Evolutionary conservation across 441 rosid species (phyloP), one percentile per base, ranked within the genome.

Genomic region (Gossypium laxum): DNA sequence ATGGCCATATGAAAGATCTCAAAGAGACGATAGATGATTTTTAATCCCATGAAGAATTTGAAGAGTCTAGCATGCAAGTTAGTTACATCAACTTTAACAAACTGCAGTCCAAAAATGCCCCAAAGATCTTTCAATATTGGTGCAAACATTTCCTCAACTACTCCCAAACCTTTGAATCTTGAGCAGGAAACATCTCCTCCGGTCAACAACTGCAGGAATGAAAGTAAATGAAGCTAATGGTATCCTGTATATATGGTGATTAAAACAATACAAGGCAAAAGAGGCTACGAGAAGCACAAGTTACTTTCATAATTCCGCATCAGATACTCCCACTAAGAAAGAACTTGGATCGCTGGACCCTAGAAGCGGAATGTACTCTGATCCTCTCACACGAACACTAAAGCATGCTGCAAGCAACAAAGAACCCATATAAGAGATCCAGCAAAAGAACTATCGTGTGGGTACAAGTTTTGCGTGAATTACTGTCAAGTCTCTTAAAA

Each of bases 371-470:
- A 77, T 81, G 72, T 88, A 87, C 76, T 93, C 98, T 34, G 91
- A 89, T 77, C 94, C 96, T 76, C 98, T 83, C 72, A 93, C 91
- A 7, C 86, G 94, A 61, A 89, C 91, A 21, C 94, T 80, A 66
- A 83, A 91, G 93, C 97, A 91, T 70, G 97, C 98, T 91, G 77
- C 77, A 78, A 88, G 77, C 76, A 78, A 51, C 51, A 81, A 30
- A 71, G 14, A 70, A 56, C 72, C 45, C 63, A 32, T 66, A 69
- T 56, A 56, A 66, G 69, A 61, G 51, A 54, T 69, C 55, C 51
- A 71, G 64, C 55, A 38, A 55, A 69, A 62, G 41, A 26, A 61
- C 30, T 11, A 0, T 26, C 34, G 0, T 15, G n/a, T n/a, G 17
- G 8, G 58, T 30, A 50, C 43, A 50, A 7, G 71, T 28, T 28